These are phyloP conservation scores for Boletus edulis DNA, from an alignment of 768 basidiomycete species.

Conservation along the genomic window DNA sequence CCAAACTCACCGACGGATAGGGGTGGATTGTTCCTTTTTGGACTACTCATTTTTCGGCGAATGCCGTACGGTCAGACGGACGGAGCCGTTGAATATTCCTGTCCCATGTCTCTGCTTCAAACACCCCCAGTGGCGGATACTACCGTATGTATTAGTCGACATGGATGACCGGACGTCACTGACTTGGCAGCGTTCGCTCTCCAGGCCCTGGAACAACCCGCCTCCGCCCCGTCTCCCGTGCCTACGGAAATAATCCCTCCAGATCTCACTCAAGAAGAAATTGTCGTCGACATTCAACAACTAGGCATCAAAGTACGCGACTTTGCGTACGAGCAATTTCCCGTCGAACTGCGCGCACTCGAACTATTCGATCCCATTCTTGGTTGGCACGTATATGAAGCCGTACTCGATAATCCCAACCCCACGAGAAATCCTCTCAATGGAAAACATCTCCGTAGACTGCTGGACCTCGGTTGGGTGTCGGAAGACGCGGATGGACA, in stretches of 20 bases:
- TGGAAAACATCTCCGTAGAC: conserved; percentile 27
- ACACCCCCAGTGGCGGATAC: conserved; percentile 18
- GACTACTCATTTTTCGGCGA: too few relatives aligned
- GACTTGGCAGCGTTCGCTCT: background rate
- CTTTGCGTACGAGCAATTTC: conserved; percentile 26
- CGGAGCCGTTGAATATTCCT: conserved; percentile 14
- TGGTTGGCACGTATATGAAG: conserved; percentile 31
- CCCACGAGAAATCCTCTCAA: conserved; percentile 18
- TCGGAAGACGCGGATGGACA: conserved; percentile 16
- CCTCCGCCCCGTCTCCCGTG: conserved; percentile 30
- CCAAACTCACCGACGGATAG: too few relatives aligned
- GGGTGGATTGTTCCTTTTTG: too few relatives aligned
- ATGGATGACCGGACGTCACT: background rate
- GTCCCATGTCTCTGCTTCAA: conserved; percentile 11
- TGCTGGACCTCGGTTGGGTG: conserved; percentile 31
- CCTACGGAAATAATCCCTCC: conserved; percentile 32
- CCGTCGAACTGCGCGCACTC: conserved; percentile 14
- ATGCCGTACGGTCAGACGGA: too few relatives aligned
- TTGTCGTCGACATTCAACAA: conserved; percentile 31
- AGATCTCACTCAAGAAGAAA: conserved; percentile 33
- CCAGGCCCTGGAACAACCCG: conserved; percentile 3
- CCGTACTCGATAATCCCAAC: conserved; percentile 19
- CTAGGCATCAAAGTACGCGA: conserved; percentile 32
- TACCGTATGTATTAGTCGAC: conserved; percentile 18
- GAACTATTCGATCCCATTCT: conserved; percentile 33